These are phyloP conservation scores for Lentinus brumalis DNA, from an alignment of 768 basidiomycete genomes.

Conservation along the genomic window DNA sequence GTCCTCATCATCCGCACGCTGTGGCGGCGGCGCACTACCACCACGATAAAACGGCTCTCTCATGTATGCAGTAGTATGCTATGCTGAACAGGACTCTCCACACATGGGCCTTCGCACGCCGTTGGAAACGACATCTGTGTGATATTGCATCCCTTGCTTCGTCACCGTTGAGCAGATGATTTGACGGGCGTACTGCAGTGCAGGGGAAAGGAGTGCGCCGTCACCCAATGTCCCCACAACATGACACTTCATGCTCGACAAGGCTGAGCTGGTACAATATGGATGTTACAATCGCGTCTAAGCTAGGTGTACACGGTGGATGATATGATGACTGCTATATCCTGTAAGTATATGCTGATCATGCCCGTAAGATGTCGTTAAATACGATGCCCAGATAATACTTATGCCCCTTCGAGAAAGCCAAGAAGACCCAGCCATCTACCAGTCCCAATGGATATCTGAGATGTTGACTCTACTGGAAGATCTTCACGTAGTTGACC, in stretches of 20 bases:
- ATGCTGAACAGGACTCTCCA: conserved; percentile 21
- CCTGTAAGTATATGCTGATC: neutral
- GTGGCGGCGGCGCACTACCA: conserved; percentile 5
- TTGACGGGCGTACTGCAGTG: too few species aligned
- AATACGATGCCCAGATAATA: neutral
- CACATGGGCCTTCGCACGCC: conserved; percentile 10
- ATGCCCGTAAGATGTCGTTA: conserved; percentile 8
- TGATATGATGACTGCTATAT: neutral
- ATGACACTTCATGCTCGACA: too few species aligned
- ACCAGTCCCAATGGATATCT: neutral
- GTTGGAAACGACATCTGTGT: neutral
- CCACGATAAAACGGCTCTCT: conserved; percentile 13
- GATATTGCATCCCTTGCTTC: neutral
- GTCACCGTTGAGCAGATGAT: too few species aligned
- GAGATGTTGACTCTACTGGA: conserved; percentile 40
- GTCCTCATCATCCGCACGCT: conserved; percentile 1
- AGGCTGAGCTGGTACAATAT: too few species aligned
- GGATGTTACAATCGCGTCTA: neutral
- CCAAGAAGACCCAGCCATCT: neutral
- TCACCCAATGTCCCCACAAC: too few species aligned
- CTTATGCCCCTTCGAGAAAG: neutral
- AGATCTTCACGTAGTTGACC: conserved; percentile 73
- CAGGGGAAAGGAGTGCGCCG: too few species aligned
- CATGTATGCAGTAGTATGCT: conserved; percentile 29
- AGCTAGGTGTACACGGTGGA: neutral